A percentile compares a stretch with the other conserved stretches of the same genome.
Conservation (phyloP, 805 yeast species). For the Saccharomycopsis amapae region DNA sequence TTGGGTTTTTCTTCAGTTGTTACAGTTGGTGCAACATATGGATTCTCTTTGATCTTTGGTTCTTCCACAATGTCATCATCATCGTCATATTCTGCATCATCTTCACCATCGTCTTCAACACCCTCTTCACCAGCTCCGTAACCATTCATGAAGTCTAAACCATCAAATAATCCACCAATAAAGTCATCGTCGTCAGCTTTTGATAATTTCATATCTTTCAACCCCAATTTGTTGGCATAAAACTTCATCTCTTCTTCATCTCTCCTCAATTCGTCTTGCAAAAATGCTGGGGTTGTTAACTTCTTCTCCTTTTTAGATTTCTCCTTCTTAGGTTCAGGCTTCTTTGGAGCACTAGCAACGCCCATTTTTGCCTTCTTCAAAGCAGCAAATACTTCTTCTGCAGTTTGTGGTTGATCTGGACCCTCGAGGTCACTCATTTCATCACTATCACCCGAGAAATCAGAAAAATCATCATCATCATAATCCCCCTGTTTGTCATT, state of each 20-base stretch:
- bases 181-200: conserved; percentile 62
- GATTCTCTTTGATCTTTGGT: conserved; percentile 52
- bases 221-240: conserved; percentile 75
- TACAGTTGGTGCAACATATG: conserved; percentile 38
- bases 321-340: conserved; percentile 31
- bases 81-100: conserved; percentile 24
- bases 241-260: conserved; percentile 78
- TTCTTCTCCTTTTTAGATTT: conserved; percentile 18
- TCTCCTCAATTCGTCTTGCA: conserved; percentile 42
- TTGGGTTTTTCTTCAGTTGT: conserved; percentile 15
- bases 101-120: conserved; percentile 27
- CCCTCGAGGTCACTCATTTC: conserved; percentile 20
- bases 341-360: conserved; percentile 22
- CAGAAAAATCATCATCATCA: conserved; percentile 29
- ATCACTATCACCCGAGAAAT: conserved; percentile 25
- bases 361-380: conserved; percentile 36
- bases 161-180: conserved; percentile 77
- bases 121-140: conserved; percentile 22
- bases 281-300: conserved; percentile 29
- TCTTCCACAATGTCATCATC: conserved; percentile 14
- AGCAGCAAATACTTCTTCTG: conserved; percentile 39
- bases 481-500: conserved; percentile 23
- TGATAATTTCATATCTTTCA: conserved; percentile 45
- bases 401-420: conserved; percentile 29
- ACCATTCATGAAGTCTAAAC: conserved; percentile 28